phyloP scores from a whole-genome alignment of 495 filamentous ascomycete species.

The Podospora appendiculata region DNA sequence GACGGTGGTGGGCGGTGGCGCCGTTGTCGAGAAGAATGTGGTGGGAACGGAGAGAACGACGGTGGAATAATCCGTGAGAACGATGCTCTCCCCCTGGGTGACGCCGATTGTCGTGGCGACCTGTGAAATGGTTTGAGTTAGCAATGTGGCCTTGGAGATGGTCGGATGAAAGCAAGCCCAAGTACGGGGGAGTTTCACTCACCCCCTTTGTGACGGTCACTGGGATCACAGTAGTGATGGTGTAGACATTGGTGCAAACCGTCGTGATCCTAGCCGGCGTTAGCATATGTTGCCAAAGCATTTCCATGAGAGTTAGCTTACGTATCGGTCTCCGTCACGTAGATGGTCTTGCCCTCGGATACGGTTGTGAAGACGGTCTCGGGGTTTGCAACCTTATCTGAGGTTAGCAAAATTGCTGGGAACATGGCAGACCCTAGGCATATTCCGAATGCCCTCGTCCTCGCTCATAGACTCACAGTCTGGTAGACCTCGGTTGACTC shows the following conservation, averaged over 20 bases:
- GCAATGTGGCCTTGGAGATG: not conserved
- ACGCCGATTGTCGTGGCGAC: conserved; percentile 26
- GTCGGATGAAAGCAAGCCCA: not conserved
- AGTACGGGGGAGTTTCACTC: not conserved
- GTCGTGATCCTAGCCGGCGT: conserved; percentile 20
- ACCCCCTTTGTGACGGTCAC: conserved; percentile 26
- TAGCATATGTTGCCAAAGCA: not conserved
- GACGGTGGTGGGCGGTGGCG: conserved; percentile 17
- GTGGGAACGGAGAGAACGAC: conserved; percentile 13
- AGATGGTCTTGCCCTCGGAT: conserved; percentile 28
- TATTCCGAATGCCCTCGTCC: not conserved
- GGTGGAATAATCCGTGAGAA: conserved; percentile 22
- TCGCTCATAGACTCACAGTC: conserved; percentile 14
- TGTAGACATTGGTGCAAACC: conserved; percentile 22
- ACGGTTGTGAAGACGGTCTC: conserved; percentile 35
- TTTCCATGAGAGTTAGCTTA: conserved; percentile 1
- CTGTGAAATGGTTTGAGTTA: not conserved
- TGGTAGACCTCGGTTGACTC: conserved; percentile 31
- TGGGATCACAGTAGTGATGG: conserved; percentile 25
- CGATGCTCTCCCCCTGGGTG: conserved; percentile 21
- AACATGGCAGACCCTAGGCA: too few relatives aligned
- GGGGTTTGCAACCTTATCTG: conserved; percentile 25
- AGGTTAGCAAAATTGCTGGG: not conserved
- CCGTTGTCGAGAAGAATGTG: conserved; percentile 10
- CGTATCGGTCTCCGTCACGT: conserved; percentile 36